A percentile compares a stretch with the other conserved stretches of the same genome.
Evolutionary conservation across 129 eudicot species (phyloP).

Genomic region (Logfia minima): DNA sequence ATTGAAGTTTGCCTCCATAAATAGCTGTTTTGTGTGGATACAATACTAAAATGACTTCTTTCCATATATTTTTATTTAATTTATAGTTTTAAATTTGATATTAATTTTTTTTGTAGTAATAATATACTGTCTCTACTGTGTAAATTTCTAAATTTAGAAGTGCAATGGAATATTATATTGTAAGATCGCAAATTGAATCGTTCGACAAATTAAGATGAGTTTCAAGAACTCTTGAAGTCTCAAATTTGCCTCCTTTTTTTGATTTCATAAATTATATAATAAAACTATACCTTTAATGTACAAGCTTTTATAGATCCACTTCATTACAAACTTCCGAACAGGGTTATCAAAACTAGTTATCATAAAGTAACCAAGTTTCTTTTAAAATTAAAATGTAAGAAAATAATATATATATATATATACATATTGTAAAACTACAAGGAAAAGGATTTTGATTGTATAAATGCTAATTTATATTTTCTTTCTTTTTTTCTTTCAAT

Average conservation of each 20-base stretch:
- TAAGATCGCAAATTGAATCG: constrained; percentile 32
- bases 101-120: too few species aligned
- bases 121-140: too few species aligned
- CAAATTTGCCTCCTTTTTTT: constrained; percentile 39
- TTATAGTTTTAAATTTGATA: too few species aligned
- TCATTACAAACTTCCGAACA: neutral
- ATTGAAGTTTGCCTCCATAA: too few species aligned
- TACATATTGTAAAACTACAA: neutral
- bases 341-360: neutral
- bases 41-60: too few species aligned
- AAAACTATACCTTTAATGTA: neutral
- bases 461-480: too few species aligned
- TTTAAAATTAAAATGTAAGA: neutral
- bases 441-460: neutral
- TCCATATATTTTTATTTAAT: too few species aligned
- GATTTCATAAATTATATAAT: constrained; percentile 23
- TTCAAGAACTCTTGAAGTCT: constrained; percentile 39
- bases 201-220: constrained; percentile 21
- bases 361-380: neutral
- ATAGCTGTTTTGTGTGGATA: too few species aligned
- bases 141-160: too few species aligned
- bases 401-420: too few species aligned
- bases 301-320: neutral
- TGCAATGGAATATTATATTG: neutral
- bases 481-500: too few species aligned